phyloP scores from a whole-genome alignment of 768 basidiomycete genomes.

The Kwoniella newhampshirensis region DNA sequence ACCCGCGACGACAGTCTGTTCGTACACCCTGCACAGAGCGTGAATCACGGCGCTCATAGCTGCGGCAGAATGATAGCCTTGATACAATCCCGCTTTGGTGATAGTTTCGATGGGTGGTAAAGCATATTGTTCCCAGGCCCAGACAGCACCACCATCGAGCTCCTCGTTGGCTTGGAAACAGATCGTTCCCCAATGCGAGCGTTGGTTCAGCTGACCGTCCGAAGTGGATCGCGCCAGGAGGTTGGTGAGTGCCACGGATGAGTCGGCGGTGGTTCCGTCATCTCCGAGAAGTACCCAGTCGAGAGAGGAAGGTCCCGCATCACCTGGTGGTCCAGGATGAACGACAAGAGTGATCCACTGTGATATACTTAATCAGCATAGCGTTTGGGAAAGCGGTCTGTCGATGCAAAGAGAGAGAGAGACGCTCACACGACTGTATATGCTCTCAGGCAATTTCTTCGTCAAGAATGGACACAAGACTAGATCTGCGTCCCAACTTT shows the following conservation, averaged over 20 bases:
- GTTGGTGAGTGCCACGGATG: conserved; percentile 19
- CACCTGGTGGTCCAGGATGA: conserved; percentile 49
- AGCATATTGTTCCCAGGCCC: conserved; percentile 49
- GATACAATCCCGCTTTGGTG: conserved; percentile 47
- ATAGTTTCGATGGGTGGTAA: conserved; percentile 27
- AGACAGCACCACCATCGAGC: conserved; percentile 45
- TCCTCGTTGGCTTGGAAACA: conserved; percentile 48
- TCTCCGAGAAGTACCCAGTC: conserved; percentile 48
- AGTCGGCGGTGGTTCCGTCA: conserved; percentile 28
- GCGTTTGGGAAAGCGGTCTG: neutral
- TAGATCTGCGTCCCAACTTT: conserved; percentile 31
- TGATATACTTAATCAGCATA: neutral
- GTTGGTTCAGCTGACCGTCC: conserved; percentile 3
- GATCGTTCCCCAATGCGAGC: conserved; percentile 44
- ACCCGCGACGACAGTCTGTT: conserved; percentile 7
- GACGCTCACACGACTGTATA: conserved; percentile 37
- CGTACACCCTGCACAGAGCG: conserved; percentile 35
- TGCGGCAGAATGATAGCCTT: conserved; percentile 30
- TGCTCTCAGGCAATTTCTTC: conserved; percentile 33
- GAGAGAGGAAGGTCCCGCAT: conserved; percentile 48
- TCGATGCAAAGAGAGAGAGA: neutral
- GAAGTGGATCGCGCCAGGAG: conserved; percentile 17
- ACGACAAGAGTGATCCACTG: conserved; percentile 47
- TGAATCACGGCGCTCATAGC: conserved; percentile 37
- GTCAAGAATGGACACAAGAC: conserved; percentile 48